Evolutionary conservation across 106 monocot genomes (phyloP).

Genomic region (Allium fistulosum): DNA sequence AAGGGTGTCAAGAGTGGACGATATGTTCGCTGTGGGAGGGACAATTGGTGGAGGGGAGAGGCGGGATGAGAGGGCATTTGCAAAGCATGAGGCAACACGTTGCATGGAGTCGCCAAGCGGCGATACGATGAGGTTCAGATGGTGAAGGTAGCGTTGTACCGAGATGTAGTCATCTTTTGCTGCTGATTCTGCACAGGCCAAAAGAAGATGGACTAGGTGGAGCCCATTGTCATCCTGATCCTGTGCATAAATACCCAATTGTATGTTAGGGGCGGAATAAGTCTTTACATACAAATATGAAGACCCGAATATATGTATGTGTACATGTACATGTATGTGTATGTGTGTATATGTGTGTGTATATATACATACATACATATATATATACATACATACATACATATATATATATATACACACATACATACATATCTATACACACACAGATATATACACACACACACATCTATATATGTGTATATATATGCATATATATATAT

Average conservation of each 20-base stretch:
- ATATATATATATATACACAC: neutral
- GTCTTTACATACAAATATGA: neutral
- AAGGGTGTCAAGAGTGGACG: slow-evolving; percentile 14
- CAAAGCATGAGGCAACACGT: slow-evolving; percentile 36
- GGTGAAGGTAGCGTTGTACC: slow-evolving; percentile 27
- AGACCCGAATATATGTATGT: neutral
- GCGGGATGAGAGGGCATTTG: slow-evolving; percentile 27
- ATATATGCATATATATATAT: neutral
- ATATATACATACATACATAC: neutral
- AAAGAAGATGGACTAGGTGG: slow-evolving; percentile 33
- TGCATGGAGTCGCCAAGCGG: slow-evolving; percentile 46
- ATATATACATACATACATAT: neutral
- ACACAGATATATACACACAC: too few relatives aligned
- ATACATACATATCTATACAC: neutral
- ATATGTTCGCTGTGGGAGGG: neutral
- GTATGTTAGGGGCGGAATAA: neutral
- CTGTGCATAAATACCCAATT: neutral
- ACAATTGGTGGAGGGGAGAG: slow-evolving; percentile 1
- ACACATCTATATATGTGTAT: too few relatives aligned
- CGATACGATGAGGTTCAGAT: slow-evolving; percentile 22
- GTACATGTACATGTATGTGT: neutral
- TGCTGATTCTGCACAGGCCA: slow-evolving; percentile 31
- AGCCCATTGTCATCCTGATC: slow-evolving; percentile 38
- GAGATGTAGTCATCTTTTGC: slow-evolving; percentile 31
- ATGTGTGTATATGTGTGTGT: neutral